Conservation (phyloP, 1,139 yeast species). For the Sugiyamaella japonica region DNA sequence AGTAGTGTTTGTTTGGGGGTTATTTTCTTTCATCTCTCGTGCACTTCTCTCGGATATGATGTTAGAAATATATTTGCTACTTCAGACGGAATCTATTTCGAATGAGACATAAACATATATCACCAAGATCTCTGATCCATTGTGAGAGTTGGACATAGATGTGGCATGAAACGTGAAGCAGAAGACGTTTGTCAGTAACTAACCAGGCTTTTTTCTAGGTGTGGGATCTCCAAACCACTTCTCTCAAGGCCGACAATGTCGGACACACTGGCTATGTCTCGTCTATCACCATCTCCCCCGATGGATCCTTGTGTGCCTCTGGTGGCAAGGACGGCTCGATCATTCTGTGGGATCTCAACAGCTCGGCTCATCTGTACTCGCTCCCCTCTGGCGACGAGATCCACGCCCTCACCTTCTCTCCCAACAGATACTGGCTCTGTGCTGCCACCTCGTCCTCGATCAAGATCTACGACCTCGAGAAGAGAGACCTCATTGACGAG, state of each 20-base stretch:
- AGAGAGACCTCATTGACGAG: constrained; percentile 94
- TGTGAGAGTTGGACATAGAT: constrained; percentile 10
- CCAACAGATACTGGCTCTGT: constrained; percentile 99
- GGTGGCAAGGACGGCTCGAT: constrained; percentile 99
- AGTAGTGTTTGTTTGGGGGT: constrained; percentile 46
- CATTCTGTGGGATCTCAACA: constrained; percentile 97
- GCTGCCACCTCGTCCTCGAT: constrained; percentile 99
- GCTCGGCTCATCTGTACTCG: constrained; percentile 88
- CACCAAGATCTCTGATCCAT: constrained; percentile 97
- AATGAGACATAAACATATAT: constrained; percentile 89
- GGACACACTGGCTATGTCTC: constrained; percentile 99
- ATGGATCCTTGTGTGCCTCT: constrained; percentile 98
- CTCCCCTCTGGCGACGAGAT: constrained; percentile 96
- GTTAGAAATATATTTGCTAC: constrained; percentile 85
- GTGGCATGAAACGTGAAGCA: too few species aligned
- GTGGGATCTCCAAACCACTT: constrained; percentile 89
- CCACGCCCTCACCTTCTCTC: constrained; percentile 98
- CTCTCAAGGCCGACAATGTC: constrained; percentile 91
- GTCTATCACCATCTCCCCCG: constrained; percentile 98
- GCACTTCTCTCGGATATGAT: constrained; percentile 25
- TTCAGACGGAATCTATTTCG: constrained; percentile 74
- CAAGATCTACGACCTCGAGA: constrained; percentile 98
- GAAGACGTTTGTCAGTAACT: too few species aligned
- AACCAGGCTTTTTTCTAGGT: constrained; percentile 55
- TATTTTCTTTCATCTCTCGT: constrained; percentile 8